Percentiles rank a stretch among this genome's conserved stretches.
Conservation (phyloP, 1,284 basidiomycete genomes). For the Golubevia pallescens region DNA sequence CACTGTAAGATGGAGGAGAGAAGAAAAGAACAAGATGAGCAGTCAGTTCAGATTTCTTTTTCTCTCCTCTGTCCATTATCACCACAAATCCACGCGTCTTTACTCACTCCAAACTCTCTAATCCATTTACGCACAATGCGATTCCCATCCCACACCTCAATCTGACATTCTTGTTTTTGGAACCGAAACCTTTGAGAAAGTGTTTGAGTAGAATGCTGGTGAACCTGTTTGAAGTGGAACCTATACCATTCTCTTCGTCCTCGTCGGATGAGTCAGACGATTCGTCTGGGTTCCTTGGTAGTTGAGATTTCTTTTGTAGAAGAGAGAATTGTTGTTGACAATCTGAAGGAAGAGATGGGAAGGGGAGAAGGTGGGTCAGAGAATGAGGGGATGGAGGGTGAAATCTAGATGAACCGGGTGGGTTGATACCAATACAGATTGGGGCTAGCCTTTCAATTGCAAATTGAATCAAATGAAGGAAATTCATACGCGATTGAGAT, state of each 20-base stretch:
- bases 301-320: background rate
- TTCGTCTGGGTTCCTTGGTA: background rate
- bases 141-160: conserved; percentile 73
- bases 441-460: too few relatives aligned
- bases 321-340: conserved; percentile 43
- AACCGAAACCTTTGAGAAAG: conserved; percentile 80
- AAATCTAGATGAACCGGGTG: too few relatives aligned
- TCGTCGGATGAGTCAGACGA: conserved; percentile 20
- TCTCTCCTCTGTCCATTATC: background rate
- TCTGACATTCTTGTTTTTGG: conserved; percentile 87
- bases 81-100: too few relatives aligned
- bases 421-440: too few relatives aligned
- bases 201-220: conserved; percentile 72
- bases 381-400: too few relatives aligned
- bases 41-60: background rate
- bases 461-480: too few relatives aligned
- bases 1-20: conserved; percentile 68
- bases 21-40: background rate
- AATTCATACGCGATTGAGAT: too few relatives aligned
- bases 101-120: conserved; percentile 27
- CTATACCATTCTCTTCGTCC: conserved; percentile 47
- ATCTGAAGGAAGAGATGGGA: conserved; percentile 11
- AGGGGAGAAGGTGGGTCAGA: background rate
- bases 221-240: conserved; percentile 56
- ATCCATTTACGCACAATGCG: conserved; percentile 46